Percentiles rank a stretch among this genome's conserved stretches.
Evolutionary conservation across 1,284 basidiomycete species (phyloP).

Genomic region (Bjerkandera adusta): DNA sequence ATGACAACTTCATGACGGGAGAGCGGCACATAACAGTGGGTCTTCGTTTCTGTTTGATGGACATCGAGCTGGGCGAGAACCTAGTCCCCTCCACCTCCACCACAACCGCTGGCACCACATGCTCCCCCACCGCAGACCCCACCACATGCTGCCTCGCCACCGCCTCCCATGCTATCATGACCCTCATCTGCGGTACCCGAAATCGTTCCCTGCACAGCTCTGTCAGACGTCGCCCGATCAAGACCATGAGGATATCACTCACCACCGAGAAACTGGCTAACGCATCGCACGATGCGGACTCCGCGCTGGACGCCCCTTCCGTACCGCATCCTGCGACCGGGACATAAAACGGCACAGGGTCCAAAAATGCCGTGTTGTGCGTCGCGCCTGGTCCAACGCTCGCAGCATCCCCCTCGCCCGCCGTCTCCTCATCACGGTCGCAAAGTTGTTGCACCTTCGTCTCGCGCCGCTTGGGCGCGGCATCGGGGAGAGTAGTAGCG

Average conservation of each 20-base stretch:
- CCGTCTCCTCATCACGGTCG: constrained; percentile 21
- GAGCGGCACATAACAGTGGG: too few species aligned
- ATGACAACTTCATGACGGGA: too few species aligned
- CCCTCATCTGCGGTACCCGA: too few species aligned
- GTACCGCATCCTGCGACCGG: constrained; percentile 3
- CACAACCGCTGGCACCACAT: too few species aligned
- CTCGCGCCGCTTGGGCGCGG: constrained; percentile 9
- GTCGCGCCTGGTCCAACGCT: constrained; percentile 9
- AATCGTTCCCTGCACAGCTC: too few species aligned
- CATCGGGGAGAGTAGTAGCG: background rate
- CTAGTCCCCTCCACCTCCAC: constrained; percentile 12
- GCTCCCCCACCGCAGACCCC: constrained; percentile 5
- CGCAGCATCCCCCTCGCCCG: constrained; percentile 16
- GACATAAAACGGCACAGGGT: constrained; percentile 23
- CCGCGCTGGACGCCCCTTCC: background rate
- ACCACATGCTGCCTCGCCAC: too few species aligned
- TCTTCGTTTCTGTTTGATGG: too few species aligned
- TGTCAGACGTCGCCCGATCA: background rate
- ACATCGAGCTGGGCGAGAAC: too few species aligned
- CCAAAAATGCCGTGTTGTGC: constrained; percentile 24
- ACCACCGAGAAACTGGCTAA: background rate
- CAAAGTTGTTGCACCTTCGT: constrained; percentile 20
- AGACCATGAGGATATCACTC: constrained; percentile 1
- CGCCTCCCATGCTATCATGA: too few species aligned
- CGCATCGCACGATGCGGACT: constrained; percentile 3